Evolutionary conservation across 2,329 filamentous ascomycete genomes (phyloP).

Genomic region (Fusarium papillatum): DNA sequence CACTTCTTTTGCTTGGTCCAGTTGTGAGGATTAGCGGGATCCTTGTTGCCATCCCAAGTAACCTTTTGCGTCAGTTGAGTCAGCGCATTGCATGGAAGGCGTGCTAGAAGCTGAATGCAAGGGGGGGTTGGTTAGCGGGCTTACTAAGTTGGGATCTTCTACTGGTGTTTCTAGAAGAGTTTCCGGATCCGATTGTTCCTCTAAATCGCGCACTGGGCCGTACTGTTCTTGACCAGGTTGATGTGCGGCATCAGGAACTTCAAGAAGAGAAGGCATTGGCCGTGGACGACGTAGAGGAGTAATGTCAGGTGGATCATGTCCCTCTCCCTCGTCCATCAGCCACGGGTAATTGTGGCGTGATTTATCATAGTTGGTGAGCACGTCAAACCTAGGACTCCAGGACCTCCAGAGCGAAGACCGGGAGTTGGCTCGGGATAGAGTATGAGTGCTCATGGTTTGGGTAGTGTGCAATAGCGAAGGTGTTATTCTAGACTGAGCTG

Average conservation of each 20-base stretch:
- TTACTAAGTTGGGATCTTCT: constrained; percentile 42
- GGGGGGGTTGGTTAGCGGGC: not conserved
- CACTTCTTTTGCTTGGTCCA: constrained; percentile 57
- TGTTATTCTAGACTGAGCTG: not conserved
- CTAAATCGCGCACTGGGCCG: constrained; percentile 13
- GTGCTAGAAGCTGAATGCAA: not conserved
- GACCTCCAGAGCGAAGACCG: constrained; percentile 46
- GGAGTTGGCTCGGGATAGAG: constrained; percentile 38
- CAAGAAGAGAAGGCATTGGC: constrained; percentile 24
- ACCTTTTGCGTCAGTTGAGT: constrained; percentile 42
- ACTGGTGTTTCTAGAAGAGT: constrained; percentile 8
- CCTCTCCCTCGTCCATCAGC: constrained; percentile 23
- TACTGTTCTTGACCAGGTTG: not conserved
- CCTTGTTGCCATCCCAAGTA: constrained; percentile 59
- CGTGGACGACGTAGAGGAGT: constrained; percentile 1
- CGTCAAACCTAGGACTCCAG: constrained; percentile 42
- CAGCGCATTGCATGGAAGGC: not conserved
- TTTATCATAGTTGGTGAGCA: constrained; percentile 44
- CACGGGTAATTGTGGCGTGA: constrained; percentile 48
- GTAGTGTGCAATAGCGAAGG: constrained; percentile 7
- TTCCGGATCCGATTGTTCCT: constrained; percentile 18
- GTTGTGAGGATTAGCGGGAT: constrained; percentile 58
- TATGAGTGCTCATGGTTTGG: constrained; percentile 15
- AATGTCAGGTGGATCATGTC: not conserved
- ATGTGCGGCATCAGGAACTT: constrained; percentile 12